Evolutionary conservation across 2,329 filamentous ascomycete species (phyloP).

Genomic region (Thermothelomyces thermophilus): DNA sequence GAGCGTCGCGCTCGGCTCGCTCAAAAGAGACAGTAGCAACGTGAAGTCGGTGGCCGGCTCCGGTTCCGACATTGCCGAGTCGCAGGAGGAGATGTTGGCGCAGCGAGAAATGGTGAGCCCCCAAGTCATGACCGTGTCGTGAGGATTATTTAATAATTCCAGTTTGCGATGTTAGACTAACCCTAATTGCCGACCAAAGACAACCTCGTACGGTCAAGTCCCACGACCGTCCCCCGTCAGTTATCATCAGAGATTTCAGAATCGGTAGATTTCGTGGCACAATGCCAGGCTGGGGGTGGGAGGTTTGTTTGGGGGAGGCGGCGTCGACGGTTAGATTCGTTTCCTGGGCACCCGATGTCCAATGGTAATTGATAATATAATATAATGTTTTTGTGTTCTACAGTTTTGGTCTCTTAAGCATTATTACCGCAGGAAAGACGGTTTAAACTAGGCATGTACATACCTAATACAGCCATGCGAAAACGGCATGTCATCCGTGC

Average conservation of each 20-base stretch:
- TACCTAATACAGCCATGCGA: too few species aligned
- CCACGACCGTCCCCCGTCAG: constrained; percentile 6
- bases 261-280: background rate
- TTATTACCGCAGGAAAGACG: too few species aligned
- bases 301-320: background rate
- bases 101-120: constrained; percentile 25
- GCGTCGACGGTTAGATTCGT: constrained; percentile 1
- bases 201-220: constrained; percentile 6
- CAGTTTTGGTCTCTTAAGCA: too few species aligned
- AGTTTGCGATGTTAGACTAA: background rate
- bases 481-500: too few species aligned
- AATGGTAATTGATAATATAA: background rate
- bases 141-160: background rate
- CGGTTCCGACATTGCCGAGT: constrained; percentile 11
- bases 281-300: background rate
- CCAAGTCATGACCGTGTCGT: background rate
- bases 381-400: background rate
- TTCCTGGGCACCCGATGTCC: constrained; percentile 1
- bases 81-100: constrained; percentile 29
- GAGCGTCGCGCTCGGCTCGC: constrained; percentile 16
- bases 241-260: constrained; percentile 10
- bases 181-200: too few species aligned
- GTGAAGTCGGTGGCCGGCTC: constrained; percentile 7
- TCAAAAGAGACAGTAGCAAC: constrained; percentile 12
- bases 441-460: too few species aligned